phyloP scores from a whole-genome alignment of 805 yeast genomes.

The Saccharomycopsis synnaedendra region DNA sequence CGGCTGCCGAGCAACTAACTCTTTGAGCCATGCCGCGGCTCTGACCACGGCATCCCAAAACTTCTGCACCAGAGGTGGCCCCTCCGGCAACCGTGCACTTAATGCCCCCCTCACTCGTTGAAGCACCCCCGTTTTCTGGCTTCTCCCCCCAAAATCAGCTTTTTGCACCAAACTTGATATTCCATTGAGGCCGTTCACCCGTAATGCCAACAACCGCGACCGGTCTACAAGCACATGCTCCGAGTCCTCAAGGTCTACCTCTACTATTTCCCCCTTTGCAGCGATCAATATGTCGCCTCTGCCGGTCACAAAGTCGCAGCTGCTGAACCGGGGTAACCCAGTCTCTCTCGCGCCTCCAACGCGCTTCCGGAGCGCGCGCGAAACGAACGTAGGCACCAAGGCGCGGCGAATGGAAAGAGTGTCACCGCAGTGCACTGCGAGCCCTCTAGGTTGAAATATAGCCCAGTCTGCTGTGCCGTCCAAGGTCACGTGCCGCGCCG shows the following conservation, averaged over 20 bases:
- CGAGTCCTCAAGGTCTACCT: conserved; percentile 24
- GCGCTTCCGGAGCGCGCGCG: conserved; percentile 17
- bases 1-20: too few relatives aligned
- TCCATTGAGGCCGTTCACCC: conserved; percentile 33
- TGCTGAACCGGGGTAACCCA: conserved; percentile 10
- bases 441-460: conserved; percentile 32
- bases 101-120: too few relatives aligned
- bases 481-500: conserved; percentile 19
- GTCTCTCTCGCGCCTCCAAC: background rate
- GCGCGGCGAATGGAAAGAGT: conserved; percentile 31
- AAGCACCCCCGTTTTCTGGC: too few relatives aligned
- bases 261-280: conserved; percentile 32
- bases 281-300: conserved; percentile 32
- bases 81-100: too few relatives aligned
- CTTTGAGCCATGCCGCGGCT: too few relatives aligned
- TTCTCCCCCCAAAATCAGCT: too few relatives aligned
- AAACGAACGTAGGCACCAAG: conserved; percentile 29
- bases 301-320: conserved; percentile 30
- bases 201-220: conserved; percentile 27
- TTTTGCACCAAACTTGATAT: conserved; percentile 13
- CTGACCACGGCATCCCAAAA: too few relatives aligned
- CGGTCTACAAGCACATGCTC: conserved; percentile 29
- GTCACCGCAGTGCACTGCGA: conserved; percentile 45
- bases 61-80: too few relatives aligned
- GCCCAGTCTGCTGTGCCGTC: conserved; percentile 62